phyloP scores from a whole-genome alignment of 139 green algal species.

The Chlamydomonas eustigma region DNA sequence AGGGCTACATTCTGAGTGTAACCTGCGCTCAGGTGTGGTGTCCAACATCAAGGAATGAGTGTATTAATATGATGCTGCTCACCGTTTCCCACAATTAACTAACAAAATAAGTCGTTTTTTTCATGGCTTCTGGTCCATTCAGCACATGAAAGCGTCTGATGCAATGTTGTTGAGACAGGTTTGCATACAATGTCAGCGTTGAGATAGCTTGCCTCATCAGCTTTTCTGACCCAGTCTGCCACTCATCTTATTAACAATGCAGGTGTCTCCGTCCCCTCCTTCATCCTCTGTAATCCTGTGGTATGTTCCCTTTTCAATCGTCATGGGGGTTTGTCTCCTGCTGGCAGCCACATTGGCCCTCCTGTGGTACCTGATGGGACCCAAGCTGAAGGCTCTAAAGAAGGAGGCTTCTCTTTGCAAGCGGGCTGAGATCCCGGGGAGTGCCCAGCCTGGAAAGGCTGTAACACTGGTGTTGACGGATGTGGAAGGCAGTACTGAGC shows the following conservation, averaged over 20 bases:
- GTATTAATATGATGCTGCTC: too few species aligned
- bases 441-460: constrained; percentile 18
- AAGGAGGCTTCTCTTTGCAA: constrained; percentile 11
- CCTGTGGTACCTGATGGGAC: neutral
- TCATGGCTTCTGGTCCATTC: too few species aligned
- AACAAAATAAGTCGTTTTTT: too few species aligned
- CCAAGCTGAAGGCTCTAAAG: constrained; percentile 1
- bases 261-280: neutral
- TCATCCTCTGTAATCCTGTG: neutral
- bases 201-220: neutral
- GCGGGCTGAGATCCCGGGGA: neutral
- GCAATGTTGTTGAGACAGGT: too few species aligned
- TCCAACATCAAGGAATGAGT: too few species aligned
- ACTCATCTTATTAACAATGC: neutral
- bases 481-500: constrained; percentile 51
- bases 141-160: too few species aligned
- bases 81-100: too few species aligned
- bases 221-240: neutral
- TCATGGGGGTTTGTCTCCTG: neutral
- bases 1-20: too few species aligned
- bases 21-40: too few species aligned
- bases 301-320: neutral
- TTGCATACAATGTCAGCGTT: too few species aligned
- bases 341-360: neutral
- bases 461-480: constrained; percentile 57